phyloP scores from a whole-genome alignment of 2,329 filamentous ascomycete species.

The Hirsutella minnesotensis region DNA sequence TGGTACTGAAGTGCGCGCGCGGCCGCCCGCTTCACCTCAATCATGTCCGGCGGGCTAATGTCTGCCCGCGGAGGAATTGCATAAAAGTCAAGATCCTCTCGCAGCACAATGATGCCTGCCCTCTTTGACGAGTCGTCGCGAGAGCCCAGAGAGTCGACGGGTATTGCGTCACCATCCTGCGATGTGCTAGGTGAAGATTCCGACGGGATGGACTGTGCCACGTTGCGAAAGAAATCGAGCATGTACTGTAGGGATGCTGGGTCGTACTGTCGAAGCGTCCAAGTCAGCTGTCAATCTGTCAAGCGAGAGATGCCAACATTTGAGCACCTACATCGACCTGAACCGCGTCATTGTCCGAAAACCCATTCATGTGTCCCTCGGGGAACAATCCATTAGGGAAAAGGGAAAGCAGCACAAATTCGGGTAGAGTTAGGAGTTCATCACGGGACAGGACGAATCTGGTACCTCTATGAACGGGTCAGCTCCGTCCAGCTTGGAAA shows the following conservation, averaged over 20 bases:
- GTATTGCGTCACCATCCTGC: slow-evolving; percentile 48
- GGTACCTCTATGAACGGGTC: slow-evolving; percentile 54
- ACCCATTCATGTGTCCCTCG: slow-evolving; percentile 89
- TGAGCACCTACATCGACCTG: slow-evolving; percentile 78
- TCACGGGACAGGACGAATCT: slow-evolving; percentile 90
- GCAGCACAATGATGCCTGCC: slow-evolving; percentile 90
- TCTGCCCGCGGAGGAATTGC: slow-evolving; percentile 78
- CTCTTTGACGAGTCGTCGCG: slow-evolving; percentile 75
- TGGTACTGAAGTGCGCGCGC: slow-evolving; percentile 78
- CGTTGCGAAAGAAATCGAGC: slow-evolving; percentile 94
- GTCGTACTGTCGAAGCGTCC: slow-evolving; percentile 60
- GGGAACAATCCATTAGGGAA: slow-evolving; percentile 98
- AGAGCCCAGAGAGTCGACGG: slow-evolving; percentile 59
- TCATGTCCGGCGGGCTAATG: slow-evolving; percentile 83
- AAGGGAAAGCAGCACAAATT: slow-evolving; percentile 93
- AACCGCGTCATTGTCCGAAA: slow-evolving; percentile 85
- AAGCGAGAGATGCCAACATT: neutral
- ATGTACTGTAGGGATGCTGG: slow-evolving; percentile 95
- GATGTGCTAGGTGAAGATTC: slow-evolving; percentile 56
- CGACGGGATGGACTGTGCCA: slow-evolving; percentile 88
- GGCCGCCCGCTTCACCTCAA: slow-evolving; percentile 87
- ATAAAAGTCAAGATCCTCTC: slow-evolving; percentile 96
- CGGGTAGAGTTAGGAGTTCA: slow-evolving; percentile 86
- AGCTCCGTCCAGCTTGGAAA: no score
- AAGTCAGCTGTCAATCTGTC: neutral